Evolutionary conservation across 1,284 basidiomycete species (phyloP).

Genomic region (Cerioporus squamosus): DNA sequence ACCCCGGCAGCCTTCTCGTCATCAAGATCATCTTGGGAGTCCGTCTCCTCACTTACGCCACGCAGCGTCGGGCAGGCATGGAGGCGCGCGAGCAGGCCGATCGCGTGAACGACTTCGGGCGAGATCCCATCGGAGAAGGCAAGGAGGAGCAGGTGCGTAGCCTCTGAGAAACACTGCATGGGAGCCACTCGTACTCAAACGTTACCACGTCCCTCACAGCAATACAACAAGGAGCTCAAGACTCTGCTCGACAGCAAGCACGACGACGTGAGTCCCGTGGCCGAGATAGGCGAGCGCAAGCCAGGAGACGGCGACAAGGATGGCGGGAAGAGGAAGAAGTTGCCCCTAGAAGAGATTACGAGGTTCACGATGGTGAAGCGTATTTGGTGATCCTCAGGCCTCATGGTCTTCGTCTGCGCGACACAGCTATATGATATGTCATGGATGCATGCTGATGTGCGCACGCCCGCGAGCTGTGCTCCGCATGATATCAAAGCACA

Average conservation of each 20-base stretch:
- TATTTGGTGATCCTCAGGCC: constrained; percentile 78
- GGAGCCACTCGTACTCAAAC: background rate
- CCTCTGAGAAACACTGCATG: background rate
- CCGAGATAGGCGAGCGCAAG: constrained; percentile 75
- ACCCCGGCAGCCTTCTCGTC: constrained; percentile 64
- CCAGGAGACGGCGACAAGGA: constrained; percentile 30
- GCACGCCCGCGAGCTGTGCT: too few relatives aligned
- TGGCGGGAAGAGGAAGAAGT: constrained; percentile 58
- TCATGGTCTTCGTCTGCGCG: background rate
- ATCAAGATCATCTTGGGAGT: constrained; percentile 91
- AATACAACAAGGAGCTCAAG: constrained; percentile 82
- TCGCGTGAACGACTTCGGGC: constrained; percentile 81
- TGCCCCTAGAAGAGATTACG: constrained; percentile 85
- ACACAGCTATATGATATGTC: background rate
- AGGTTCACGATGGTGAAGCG: constrained; percentile 94
- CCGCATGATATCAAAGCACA: too few relatives aligned
- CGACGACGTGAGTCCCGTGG: constrained; percentile 70
- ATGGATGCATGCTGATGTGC: too few relatives aligned
- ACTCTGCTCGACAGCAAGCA: constrained; percentile 67
- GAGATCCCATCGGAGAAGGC: constrained; percentile 87
- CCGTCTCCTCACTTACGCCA: constrained; percentile 84
- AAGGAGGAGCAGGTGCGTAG: constrained; percentile 76
- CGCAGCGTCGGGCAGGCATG: constrained; percentile 75
- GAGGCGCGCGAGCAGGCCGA: constrained; percentile 74
- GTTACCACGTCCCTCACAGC: constrained; percentile 41